phyloP scores from a whole-genome alignment of 2,329 filamentous ascomycete genomes.

The Phaeoacremonium minimum region DNA sequence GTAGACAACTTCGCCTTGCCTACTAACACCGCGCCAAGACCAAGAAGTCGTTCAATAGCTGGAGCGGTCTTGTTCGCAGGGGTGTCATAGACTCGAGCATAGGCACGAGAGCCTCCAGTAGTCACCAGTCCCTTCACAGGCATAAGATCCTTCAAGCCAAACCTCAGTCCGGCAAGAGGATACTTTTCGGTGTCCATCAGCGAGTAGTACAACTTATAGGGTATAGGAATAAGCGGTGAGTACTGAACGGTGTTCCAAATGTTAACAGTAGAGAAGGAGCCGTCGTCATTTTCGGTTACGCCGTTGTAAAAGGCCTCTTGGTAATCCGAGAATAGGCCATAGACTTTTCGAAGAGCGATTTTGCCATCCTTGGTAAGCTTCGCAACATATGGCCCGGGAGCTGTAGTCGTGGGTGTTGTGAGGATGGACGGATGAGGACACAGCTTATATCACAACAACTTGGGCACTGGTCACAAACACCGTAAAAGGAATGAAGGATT shows the following conservation, averaged over 20 bases:
- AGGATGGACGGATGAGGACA: not conserved
- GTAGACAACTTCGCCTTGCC: not conserved
- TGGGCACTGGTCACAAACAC: not conserved
- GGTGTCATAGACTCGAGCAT: not conserved
- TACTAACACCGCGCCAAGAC: not conserved
- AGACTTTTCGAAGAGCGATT: not conserved
- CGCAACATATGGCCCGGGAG: not conserved
- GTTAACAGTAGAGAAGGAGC: not conserved
- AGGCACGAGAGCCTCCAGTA: not conserved
- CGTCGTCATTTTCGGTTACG: not conserved
- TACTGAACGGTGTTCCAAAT: not conserved
- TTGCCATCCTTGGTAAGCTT: not conserved
- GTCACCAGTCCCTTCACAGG: not conserved
- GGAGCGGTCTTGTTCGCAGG: not conserved
- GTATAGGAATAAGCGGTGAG: not conserved
- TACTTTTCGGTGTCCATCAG: not conserved
- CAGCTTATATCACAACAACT: not conserved
- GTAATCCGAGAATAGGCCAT: not conserved
- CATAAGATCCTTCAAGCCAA: not conserved
- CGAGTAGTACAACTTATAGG: not conserved
- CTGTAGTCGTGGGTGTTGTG: not conserved
- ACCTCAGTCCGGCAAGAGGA: not conserved
- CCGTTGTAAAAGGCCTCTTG: not conserved
- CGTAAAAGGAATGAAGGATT: not conserved
- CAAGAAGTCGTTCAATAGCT: not conserved